A percentile compares a stretch with the other conserved stretches of the same genome.
Conservation (phyloP, 2,329 filamentous ascomycete species). For the Fusarium phyllophilum region DNA sequence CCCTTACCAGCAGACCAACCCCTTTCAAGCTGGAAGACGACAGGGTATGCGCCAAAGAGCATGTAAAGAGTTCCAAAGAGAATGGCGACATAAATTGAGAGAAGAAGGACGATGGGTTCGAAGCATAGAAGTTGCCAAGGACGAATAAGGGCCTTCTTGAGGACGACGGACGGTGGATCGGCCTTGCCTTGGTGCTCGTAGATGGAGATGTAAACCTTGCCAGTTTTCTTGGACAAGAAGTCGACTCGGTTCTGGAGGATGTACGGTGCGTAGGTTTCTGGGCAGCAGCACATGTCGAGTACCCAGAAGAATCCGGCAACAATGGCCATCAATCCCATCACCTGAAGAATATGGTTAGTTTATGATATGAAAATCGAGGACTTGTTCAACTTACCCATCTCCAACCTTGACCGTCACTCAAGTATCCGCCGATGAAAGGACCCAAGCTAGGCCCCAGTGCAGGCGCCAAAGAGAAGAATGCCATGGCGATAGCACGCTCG, state of each 20-base stretch:
- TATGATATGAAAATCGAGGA: rapidly evolving
- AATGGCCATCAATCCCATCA: constrained; percentile 69
- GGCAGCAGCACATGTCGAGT: constrained; percentile 59
- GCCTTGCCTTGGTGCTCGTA: constrained; percentile 57
- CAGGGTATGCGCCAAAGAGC: constrained; percentile 64
- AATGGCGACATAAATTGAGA: constrained; percentile 71
- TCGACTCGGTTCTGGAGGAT: constrained; percentile 63
- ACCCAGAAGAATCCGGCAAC: constrained; percentile 69
- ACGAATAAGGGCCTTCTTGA: constrained; percentile 65
- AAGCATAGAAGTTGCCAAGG: constrained; percentile 72
- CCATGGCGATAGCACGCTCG: constrained; percentile 67
- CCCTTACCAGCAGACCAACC: constrained; percentile 68
- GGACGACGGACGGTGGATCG: constrained; percentile 55
- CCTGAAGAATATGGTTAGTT: constrained; percentile 45
- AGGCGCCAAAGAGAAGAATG: constrained; percentile 69
- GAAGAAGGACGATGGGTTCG: constrained; percentile 73
- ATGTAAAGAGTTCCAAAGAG: constrained; percentile 65
- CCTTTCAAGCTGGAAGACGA: constrained; percentile 68
- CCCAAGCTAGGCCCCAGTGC: constrained; percentile 70
- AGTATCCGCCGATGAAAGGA: constrained; percentile 71
- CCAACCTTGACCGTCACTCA: constrained; percentile 69
- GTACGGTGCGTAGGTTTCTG: constrained; percentile 69
- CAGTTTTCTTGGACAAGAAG: constrained; percentile 60
- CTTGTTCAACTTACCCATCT: constrained; percentile 54
- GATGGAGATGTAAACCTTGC: constrained; percentile 64